Conservation (phyloP, 306 rosid genomes). For the Gastrolobium villosum region DNA sequence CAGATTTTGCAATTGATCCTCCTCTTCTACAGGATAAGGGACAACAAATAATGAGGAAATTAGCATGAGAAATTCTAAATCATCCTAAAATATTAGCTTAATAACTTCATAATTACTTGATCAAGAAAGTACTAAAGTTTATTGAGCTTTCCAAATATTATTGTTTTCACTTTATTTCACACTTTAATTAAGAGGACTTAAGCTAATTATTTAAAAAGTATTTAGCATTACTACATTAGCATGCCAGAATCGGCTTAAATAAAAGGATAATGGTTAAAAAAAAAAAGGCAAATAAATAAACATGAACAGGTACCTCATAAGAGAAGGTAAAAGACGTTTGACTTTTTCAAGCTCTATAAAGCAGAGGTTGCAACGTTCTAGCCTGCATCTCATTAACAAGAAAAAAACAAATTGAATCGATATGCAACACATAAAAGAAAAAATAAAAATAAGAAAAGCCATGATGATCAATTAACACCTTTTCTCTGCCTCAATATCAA, state of each 20-base stretch:
- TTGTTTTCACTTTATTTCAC: background rate
- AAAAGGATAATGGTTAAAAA: background rate
- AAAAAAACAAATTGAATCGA: slow-evolving; percentile 33
- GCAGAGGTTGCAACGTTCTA: slow-evolving; percentile 95
- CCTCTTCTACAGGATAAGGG: slow-evolving; percentile 74
- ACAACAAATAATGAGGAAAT: slow-evolving; percentile 49
- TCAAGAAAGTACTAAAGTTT: slow-evolving; percentile 3
- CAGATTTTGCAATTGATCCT: slow-evolving; percentile 90
- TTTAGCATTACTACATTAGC: slow-evolving; percentile 5
- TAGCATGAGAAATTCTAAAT: slow-evolving; percentile 25
- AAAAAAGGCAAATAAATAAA: slow-evolving; percentile 15
- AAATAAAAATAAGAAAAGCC: slow-evolving; percentile 30
- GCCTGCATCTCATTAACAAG: slow-evolving; percentile 58
- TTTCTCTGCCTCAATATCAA: slow-evolving; percentile 95
- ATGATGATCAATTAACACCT: slow-evolving; percentile 61
- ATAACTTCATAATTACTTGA: background rate
- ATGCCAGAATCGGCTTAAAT: background rate
- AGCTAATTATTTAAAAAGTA: background rate
- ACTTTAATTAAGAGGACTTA: background rate
- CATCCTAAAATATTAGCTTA: slow-evolving; percentile 4
- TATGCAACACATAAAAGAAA: slow-evolving; percentile 13
- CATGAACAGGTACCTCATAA: slow-evolving; percentile 65
- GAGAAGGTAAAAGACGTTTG: slow-evolving; percentile 69
- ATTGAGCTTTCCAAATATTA: slow-evolving; percentile 30
- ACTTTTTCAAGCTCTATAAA: slow-evolving; percentile 94